Base-by-base conservation (phyloP, 2,329 filamentous ascomycete species). In the Exophiala bonariae region DNA sequence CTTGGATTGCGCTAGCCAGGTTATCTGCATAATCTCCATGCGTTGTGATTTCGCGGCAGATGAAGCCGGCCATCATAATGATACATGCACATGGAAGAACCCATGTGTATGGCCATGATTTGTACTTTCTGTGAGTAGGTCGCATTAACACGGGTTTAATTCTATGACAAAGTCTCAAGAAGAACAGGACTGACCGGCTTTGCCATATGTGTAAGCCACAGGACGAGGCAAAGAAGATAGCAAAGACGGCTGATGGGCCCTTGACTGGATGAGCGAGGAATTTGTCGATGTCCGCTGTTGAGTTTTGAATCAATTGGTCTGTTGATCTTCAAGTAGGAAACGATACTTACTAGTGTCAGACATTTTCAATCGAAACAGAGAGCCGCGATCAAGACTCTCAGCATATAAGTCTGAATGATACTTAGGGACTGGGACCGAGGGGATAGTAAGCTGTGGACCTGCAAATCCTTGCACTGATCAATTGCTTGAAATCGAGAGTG, bases 61-160 rank as follows among this genome's bases (percentile, higher is more conserved):
- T 50, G 46, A 55, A 54, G 16, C 50, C 50, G 8, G 46, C 52
- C 26, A 35, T 41, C 37, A 54, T 50, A 19, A 55, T 30, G 36
- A 45, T 23, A 41, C 46, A 53, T 10, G 52, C 46, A n/a, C 35
- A 47, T 2, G 50, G 46, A 3, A 55, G 45, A 7, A 41, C 37
- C 47, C 50, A 50, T 10, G 50, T 54, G 26, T 19, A 48, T 5
- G 19, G 11, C 50, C 46, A 54, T 19, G 35, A 45, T 9, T 47
- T 36, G 33, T 50, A 46, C 38, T 44, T 51, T 14, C 48, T 54
- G 20, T 17, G 20, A 23, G 5, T 28, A 9, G 6, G n/a, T 34
- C 17, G 32, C 13, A 18, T 26, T 11, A 26, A 26, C 23, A 26
- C 11, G 23, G 23, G 11, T 6, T 38, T n/a, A 17, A 19, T 31